Evolutionary conservation across 768 basidiomycete species (phyloP).

Genomic region (Rhodotorula sphaerocarpa): DNA sequence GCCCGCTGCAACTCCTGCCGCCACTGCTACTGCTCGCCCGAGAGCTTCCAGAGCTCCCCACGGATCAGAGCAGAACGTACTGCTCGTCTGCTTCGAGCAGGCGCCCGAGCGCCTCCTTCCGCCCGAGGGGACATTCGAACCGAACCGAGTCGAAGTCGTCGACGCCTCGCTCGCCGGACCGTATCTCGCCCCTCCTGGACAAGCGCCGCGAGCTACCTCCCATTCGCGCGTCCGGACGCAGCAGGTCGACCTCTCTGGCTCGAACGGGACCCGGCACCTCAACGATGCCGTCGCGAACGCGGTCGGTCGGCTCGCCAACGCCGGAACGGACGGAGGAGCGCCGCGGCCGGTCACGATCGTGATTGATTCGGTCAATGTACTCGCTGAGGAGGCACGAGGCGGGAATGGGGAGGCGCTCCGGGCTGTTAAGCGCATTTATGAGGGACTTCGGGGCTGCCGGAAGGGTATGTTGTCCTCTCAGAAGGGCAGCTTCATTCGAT

Average conservation of each 20-base stretch:
- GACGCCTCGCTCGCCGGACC: conserved; percentile 9
- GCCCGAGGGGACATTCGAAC: neutral
- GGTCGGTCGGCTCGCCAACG: too few relatives aligned
- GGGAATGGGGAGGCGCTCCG: neutral
- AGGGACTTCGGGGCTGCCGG: neutral
- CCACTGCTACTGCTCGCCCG: too few relatives aligned
- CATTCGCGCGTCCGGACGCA: too few relatives aligned
- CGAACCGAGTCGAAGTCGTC: conserved; percentile 1
- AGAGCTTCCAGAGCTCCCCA: too few relatives aligned
- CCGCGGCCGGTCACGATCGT: conserved; percentile 11
- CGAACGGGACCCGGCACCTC: too few relatives aligned
- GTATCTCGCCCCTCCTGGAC: too few relatives aligned
- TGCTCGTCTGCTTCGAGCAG: neutral
- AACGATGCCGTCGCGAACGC: neutral
- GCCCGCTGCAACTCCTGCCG: too few relatives aligned
- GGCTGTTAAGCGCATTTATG: conserved; percentile 6
- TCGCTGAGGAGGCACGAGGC: conserved; percentile 3
- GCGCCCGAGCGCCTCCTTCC: neutral
- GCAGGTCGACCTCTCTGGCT: too few relatives aligned
- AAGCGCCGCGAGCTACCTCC: too few relatives aligned
- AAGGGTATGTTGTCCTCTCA: neutral
- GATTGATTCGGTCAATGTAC: conserved; percentile 16
- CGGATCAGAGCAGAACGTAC: neutral
- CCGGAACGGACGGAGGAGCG: neutral
- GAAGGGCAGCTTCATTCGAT: too few relatives aligned